phyloP scores from a whole-genome alignment of 2,329 filamentous ascomycete genomes.

The Fusarium goolgardi region DNA sequence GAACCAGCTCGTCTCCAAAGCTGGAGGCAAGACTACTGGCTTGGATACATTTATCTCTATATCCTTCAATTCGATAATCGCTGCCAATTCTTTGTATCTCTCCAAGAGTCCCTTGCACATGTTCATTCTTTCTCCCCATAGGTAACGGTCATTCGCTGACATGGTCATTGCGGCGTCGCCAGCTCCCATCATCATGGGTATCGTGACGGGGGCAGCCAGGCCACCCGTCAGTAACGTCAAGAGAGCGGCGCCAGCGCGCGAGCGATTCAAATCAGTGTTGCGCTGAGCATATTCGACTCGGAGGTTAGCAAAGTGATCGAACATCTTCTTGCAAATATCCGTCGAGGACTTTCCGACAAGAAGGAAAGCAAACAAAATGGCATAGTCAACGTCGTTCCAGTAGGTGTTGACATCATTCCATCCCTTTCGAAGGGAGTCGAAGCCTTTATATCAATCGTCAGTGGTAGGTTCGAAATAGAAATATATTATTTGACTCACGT shows the following conservation, averaged over 20 bases:
- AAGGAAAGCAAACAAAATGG: constrained; percentile 7
- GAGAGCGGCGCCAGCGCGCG: constrained; percentile 20
- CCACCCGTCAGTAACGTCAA: constrained; percentile 6
- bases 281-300: constrained; percentile 14
- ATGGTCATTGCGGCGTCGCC: constrained; percentile 10
- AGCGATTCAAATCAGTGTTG: background rate
- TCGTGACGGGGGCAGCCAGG: constrained; percentile 16
- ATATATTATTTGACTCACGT: background rate
- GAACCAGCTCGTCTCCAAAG: constrained; percentile 19
- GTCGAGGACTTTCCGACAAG: constrained; percentile 3
- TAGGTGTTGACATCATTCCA: constrained; percentile 22
- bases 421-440: background rate
- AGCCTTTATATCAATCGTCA: background rate
- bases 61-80: background rate
- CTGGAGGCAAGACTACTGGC: background rate
- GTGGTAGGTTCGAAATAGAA: rapidly evolving
- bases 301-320: constrained; percentile 15
- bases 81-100: background rate
- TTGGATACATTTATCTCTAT: background rate
- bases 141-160: constrained; percentile 6
- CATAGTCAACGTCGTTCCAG: constrained; percentile 30
- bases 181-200: constrained; percentile 26
- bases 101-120: background rate
- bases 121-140: constrained; percentile 4
- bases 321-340: constrained; percentile 8